Base-by-base conservation (phyloP, 2,329 filamentous ascomycete genomes). In the Coniella lustricola region DNA sequence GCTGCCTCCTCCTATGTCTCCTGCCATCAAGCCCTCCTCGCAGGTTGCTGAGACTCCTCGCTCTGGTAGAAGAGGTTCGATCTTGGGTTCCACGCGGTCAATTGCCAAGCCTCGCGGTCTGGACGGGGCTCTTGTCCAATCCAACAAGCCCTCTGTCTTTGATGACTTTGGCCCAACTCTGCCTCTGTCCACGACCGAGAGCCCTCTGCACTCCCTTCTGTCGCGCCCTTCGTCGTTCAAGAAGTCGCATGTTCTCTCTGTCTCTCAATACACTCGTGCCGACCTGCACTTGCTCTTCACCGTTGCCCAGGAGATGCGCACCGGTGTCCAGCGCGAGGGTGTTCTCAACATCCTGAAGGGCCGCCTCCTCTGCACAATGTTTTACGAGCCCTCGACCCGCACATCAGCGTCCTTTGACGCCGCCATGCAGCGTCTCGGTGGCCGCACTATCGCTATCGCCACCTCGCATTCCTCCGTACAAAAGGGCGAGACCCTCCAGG, bases 371-470 rank as follows among this genome's bases (percentile, higher is more conserved):
- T 89, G 85, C 70, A 93, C 88, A 2, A 82, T 98, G 72, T 98
- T 98, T 78, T 98, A 90, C 68, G 93, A 98, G 75, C 93, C 93
- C 2, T 97, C 91, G 1, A 98, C 93, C 3, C 81, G 93, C 47
- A 98, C 93, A 4, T 96, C 91, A 12, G 82, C 87, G 33, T 98
- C 93, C 3, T 98, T 98, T 60, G 93, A 98, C 63, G 87, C 91
- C 49, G 93, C 93, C 36, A 98, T 98, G 93, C 94, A 98, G 75
- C 86, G 94, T 45, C 84, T 98, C 4, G 93, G 93, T 57, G 93
- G 93, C 41, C 81, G 89, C 42, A 91, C 86, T 3, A 78, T 98
- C 46, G 76, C 84, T 45, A 84, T 97, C 62, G 76, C 89, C 35
- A 94, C 91, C 3, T 79, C 83, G 5, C 81, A 87, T 58, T 96